phyloP scores from a whole-genome alignment of 2,329 filamentous ascomycete species.

The Nakataea oryzae region DNA sequence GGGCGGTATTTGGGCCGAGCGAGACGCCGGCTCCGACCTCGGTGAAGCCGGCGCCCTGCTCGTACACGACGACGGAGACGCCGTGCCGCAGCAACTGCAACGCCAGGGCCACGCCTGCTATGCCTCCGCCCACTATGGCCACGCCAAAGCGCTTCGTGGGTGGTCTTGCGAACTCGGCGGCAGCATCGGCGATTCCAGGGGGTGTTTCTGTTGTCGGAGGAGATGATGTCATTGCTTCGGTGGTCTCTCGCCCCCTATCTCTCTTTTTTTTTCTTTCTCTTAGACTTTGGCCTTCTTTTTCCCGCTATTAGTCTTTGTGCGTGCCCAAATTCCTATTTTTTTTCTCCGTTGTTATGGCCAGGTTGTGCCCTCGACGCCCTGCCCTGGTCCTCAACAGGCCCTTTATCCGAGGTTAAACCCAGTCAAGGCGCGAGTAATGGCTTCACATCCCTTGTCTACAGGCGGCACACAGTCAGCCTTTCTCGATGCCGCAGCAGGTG shows the following conservation, averaged over 20 bases:
- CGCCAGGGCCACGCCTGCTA: constrained; percentile 24
- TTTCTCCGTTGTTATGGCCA: too few species aligned
- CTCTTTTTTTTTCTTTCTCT: too few species aligned
- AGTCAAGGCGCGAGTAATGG: not conserved
- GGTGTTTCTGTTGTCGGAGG: too few species aligned
- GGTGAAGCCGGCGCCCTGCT: constrained; percentile 19
- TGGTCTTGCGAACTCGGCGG: not conserved
- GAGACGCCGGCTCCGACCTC: constrained; percentile 27
- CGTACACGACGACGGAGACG: constrained; percentile 23
- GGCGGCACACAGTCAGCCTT: not conserved
- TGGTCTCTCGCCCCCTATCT: too few species aligned
- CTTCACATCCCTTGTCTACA: too few species aligned
- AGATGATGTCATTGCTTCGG: not conserved
- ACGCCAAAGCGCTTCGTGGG: constrained; percentile 14
- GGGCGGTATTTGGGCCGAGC: constrained; percentile 22
- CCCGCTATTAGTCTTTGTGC: too few species aligned
- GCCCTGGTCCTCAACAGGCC: not conserved
- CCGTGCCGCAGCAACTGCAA: constrained; percentile 18
- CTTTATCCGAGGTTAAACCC: not conserved
- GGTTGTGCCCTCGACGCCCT: not conserved
- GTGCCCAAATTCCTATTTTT: not conserved
- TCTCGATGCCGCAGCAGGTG: not conserved
- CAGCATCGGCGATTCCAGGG: not conserved
- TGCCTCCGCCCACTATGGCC: constrained; percentile 29
- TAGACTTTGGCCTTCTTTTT: too few species aligned